Conservation (phyloP, 1,284 basidiomycete species). For the Exsudoporus floridanus region DNA sequence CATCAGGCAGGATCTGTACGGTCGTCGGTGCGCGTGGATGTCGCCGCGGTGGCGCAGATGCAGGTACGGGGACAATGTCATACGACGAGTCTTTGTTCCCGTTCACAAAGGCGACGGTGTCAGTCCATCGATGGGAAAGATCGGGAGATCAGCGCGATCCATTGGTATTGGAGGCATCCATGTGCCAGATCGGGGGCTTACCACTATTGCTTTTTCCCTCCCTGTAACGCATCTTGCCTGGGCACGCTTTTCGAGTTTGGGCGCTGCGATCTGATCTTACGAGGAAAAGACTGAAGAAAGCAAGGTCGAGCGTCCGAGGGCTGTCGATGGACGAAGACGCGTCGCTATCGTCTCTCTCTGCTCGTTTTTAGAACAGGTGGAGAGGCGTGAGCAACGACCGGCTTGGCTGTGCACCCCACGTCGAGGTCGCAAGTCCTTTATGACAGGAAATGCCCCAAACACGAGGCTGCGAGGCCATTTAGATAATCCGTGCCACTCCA, state of each 20-base stretch:
- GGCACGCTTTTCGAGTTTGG: neutral
- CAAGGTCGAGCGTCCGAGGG: neutral
- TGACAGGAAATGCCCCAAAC: conserved; percentile 19
- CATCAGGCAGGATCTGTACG: conserved; percentile 31
- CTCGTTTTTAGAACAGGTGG: neutral
- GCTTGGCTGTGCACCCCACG: neutral
- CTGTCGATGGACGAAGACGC: neutral
- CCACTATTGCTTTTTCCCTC: conserved; percentile 27
- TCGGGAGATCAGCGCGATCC: conserved; percentile 13
- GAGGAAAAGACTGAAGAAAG: neutral
- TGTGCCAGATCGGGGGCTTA: conserved; percentile 9
- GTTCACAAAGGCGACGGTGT: neutral
- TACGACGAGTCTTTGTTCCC: conserved; percentile 32
- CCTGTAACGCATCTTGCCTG: conserved; percentile 18
- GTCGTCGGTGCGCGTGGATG: conserved; percentile 35
- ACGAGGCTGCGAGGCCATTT: conserved; percentile 27
- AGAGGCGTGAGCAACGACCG: neutral
- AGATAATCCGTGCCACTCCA: conserved; percentile 25
- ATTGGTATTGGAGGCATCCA: neutral
- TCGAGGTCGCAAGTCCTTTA: conserved; percentile 14
- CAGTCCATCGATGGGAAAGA: conserved; percentile 18
- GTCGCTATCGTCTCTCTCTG: neutral
- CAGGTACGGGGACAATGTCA: conserved; percentile 29
- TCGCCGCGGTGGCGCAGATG: conserved; percentile 16
- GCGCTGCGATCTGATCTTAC: neutral